These are phyloP conservation scores for Pisolithus marmoratus DNA, from an alignment of 768 basidiomycete genomes.

Conservation along the genomic window DNA sequence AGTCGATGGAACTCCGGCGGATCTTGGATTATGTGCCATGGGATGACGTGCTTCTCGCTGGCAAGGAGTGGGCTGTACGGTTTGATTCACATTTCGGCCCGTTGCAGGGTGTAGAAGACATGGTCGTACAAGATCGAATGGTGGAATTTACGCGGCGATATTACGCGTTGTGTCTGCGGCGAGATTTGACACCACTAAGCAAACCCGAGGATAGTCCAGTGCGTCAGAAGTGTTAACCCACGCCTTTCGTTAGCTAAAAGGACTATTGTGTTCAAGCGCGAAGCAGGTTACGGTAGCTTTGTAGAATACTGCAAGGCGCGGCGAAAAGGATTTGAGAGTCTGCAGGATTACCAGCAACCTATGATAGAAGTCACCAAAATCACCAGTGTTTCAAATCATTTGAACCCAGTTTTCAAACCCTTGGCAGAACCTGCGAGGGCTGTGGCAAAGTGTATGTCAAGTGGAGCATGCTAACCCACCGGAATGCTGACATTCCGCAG, in stretches of 20 bases:
- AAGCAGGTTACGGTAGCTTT: conserved; percentile 53
- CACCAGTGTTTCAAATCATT: conserved; percentile 46
- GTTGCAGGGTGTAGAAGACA: conserved; percentile 44
- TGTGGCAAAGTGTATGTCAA: conserved; percentile 49
- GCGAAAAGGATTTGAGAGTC: conserved; percentile 55
- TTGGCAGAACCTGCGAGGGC: conserved; percentile 32
- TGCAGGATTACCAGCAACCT: conserved; percentile 61
- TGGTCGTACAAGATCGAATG: conserved; percentile 69
- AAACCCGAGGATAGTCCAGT: conserved; percentile 62
- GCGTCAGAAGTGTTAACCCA: conserved; percentile 24
- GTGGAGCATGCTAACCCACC: conserved; percentile 11
- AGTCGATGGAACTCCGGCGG: conserved; percentile 15
- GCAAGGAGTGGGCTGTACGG: conserved; percentile 44
- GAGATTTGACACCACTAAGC: conserved; percentile 69
- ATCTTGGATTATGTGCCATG: conserved; percentile 53
- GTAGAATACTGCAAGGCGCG: conserved; percentile 62
- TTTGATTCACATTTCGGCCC: conserved; percentile 34
- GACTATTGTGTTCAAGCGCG: conserved; percentile 40
- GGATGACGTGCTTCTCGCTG: conserved; percentile 51
- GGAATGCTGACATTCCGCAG: conserved; percentile 37
- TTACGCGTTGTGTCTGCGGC: conserved; percentile 47
- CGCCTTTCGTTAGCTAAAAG: not conserved
- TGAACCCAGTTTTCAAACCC: conserved; percentile 49
- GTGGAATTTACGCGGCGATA: conserved; percentile 75
- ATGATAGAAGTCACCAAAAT: conserved; percentile 62